Conservation (phyloP, 352 stramenopile genomes). For the Phytophthora cryptogea region DNA sequence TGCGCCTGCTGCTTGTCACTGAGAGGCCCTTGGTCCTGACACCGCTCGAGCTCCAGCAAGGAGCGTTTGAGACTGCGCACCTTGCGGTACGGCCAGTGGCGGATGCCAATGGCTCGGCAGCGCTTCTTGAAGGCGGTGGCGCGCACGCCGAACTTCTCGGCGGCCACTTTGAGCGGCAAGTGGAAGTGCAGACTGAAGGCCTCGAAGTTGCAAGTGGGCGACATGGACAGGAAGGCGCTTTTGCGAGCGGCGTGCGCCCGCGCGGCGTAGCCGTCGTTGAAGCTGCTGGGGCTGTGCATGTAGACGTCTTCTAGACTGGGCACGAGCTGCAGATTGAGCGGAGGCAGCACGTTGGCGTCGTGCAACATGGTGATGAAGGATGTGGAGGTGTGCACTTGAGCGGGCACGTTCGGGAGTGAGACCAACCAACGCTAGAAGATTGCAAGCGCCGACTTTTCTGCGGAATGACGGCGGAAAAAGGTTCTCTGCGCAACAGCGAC, state of each 20-base stretch:
- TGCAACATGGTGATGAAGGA: conserved; percentile 22
- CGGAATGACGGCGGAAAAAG: background rate
- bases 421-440: conserved; percentile 20
- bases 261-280: conserved; percentile 27
- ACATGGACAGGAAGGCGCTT: conserved; percentile 54
- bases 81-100: conserved; percentile 76
- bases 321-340: conserved; percentile 42
- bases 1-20: conserved; percentile 73
- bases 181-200: conserved; percentile 74
- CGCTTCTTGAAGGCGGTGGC: conserved; percentile 81
- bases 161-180: conserved; percentile 65
- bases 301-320: conserved; percentile 41
- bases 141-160: conserved; percentile 76
- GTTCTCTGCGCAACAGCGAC: background rate
- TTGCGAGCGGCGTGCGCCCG: conserved; percentile 43
- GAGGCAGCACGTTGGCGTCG: conserved; percentile 22
- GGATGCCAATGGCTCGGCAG: conserved; percentile 71
- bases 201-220: conserved; percentile 69
- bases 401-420: conserved; percentile 30
- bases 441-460: conserved; percentile 25
- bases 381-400: conserved; percentile 7
- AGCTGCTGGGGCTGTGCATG: conserved; percentile 32
- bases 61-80: conserved; percentile 73
- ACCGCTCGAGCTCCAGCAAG: conserved; percentile 63
- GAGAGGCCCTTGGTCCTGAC: conserved; percentile 55